phyloP scores from a whole-genome alignment of 495 filamentous ascomycete genomes.

The Aspergillus carlsbadensis region DNA sequence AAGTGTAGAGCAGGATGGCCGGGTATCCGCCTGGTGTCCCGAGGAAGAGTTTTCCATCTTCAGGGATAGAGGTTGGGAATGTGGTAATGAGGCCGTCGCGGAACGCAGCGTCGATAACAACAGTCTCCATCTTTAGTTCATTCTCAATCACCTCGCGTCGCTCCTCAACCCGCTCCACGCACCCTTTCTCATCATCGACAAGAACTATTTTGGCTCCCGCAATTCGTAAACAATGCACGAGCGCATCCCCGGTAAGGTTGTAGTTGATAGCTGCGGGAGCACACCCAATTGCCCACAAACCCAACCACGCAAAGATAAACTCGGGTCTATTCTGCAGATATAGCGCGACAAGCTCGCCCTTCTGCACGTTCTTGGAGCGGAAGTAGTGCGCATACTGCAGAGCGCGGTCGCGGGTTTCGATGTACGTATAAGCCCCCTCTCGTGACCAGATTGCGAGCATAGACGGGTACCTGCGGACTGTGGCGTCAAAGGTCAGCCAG shows the following conservation, averaged over 20 bases:
- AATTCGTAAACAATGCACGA: constrained; percentile 69
- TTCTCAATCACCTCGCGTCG: constrained; percentile 44
- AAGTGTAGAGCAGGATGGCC: constrained; percentile 67
- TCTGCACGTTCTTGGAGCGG: constrained; percentile 55
- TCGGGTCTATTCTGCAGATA: constrained; percentile 69
- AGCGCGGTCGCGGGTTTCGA: constrained; percentile 51
- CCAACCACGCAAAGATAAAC: constrained; percentile 66
- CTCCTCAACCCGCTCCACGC: constrained; percentile 55
- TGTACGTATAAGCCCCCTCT: constrained; percentile 60
- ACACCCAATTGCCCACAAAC: constrained; percentile 60
- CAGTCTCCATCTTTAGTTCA: constrained; percentile 53
- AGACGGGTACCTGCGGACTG: constrained; percentile 46
- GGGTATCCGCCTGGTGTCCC: constrained; percentile 50
- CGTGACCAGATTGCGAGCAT: constrained; percentile 67
- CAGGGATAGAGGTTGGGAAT: constrained; percentile 47
- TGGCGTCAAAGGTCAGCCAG: constrained; percentile 65
- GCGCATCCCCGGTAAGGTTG: constrained; percentile 61
- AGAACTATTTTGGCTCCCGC: constrained; percentile 58
- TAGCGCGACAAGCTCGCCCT: constrained; percentile 66
- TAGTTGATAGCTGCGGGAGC: constrained; percentile 74
- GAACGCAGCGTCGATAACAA: constrained; percentile 47
- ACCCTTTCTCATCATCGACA: constrained; percentile 61
- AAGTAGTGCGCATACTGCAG: constrained; percentile 69
- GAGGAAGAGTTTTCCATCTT: constrained; percentile 43
- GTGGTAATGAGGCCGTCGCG: constrained; percentile 48